Conservation (phyloP, 2,329 filamentous ascomycete genomes). For the Zymoseptoria ardabiliae region DNA sequence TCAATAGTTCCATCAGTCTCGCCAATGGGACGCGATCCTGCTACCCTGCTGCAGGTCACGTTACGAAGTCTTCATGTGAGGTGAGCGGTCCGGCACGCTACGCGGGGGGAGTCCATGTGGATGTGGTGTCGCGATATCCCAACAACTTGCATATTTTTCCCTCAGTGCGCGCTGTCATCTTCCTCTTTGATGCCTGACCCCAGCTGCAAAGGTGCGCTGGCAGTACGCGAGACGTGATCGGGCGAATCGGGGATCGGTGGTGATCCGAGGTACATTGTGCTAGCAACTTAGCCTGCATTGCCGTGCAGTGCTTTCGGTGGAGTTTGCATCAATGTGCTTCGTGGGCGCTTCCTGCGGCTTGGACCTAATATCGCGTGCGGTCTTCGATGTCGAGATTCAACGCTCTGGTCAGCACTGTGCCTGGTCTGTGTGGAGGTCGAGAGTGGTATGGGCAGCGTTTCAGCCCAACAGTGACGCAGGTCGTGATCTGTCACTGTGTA, state of each 20-base stretch:
- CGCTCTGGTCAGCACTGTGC: neutral
- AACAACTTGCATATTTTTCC: neutral
- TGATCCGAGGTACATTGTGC: neutral
- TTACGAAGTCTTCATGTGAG: slow-evolving; percentile 5
- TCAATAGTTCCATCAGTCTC: slow-evolving; percentile 1
- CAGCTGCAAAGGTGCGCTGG: neutral
- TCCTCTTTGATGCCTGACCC: neutral
- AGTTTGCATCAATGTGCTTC: neutral
- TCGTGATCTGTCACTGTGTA: neutral
- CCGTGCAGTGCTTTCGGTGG: neutral
- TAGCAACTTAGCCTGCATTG: neutral
- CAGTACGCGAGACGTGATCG: neutral
- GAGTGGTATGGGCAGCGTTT: neutral
- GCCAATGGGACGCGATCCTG: slow-evolving; percentile 5
- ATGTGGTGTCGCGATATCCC: neutral
- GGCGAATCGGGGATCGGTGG: neutral
- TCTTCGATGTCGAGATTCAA: neutral
- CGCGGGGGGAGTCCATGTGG: neutral
- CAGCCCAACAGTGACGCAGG: neutral
- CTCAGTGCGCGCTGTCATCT: neutral
- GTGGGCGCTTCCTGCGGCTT: neutral
- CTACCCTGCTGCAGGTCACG: slow-evolving; percentile 3
- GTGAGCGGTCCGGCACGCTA: neutral
- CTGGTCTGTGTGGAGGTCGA: neutral
- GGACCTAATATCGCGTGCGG: neutral